Conservation (phyloP, 1,139 yeast genomes). For the Geotrichum carabidarum region DNA sequence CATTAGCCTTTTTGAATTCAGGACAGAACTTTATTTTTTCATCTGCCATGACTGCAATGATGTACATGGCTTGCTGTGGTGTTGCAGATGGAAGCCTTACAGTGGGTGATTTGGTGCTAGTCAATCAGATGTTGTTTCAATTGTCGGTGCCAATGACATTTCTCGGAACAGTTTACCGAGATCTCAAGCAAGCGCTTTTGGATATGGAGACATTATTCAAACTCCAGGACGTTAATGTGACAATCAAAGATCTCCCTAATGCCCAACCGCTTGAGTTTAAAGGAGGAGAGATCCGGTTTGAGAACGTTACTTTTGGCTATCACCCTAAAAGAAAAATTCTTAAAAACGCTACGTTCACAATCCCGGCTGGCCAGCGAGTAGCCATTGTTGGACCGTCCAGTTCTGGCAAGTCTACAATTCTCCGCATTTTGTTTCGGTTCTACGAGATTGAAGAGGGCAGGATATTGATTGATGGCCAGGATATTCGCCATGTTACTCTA, state of each 20-base stretch:
- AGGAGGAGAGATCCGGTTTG: constrained; percentile 74
- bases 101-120: constrained; percentile 91
- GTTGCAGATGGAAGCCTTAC: constrained; percentile 77
- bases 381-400: constrained; percentile 96
- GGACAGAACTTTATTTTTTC: constrained; percentile 94
- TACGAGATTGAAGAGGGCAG: constrained; percentile 78
- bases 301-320: constrained; percentile 90
- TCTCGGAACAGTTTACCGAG: constrained; percentile 91
- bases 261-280: constrained; percentile 56
- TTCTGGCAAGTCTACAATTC: constrained; percentile 87
- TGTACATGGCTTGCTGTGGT: constrained; percentile 97
- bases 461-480: constrained; percentile 84
- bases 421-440: constrained; percentile 79
- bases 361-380: constrained; percentile 86
- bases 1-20: constrained; percentile 80
- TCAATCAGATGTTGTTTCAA: constrained; percentile 93
- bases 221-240: constrained; percentile 68
- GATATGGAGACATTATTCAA: constrained; percentile 91
- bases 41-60: constrained; percentile 88
- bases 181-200: constrained; percentile 80
- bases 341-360: constrained; percentile 70
- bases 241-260: constrained; percentile 54
- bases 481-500: constrained; percentile 67
- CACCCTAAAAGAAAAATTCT: constrained; percentile 84
- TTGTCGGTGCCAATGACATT: constrained; percentile 90